Evolutionary conservation across 345 rosid species (phyloP), one percentile per base, ranked within the genome.

Genomic region (Gossypium stocksii): DNA sequence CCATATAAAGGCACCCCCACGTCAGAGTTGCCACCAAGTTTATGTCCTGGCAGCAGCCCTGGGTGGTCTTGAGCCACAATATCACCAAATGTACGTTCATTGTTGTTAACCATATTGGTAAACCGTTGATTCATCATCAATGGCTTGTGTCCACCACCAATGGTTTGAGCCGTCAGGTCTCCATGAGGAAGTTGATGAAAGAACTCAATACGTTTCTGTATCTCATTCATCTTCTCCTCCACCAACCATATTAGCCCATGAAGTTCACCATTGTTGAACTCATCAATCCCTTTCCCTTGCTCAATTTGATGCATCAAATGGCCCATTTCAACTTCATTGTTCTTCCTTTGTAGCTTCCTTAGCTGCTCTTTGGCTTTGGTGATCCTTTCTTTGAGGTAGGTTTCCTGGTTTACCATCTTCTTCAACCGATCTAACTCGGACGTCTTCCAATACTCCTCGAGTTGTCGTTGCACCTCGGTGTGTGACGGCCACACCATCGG

Each of bases 401-500:
- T 77, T 23, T 81, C 85, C 25, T 82, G 84, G 69, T 79, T 74
- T 73, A 54, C 70, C 87, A 70, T 80, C 64, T 82, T 86, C 82
- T 78, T 80, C 51, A 14, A 2, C 12, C 72, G 34, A 44, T 79
- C 91, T 44, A 69, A 51, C 49, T 81, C 81, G 0, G 88, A 81
- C 45, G 78, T 20, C 44, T 10, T 68, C 17, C 13, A 13, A 0
- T 20, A 57, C 61, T 78, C 79, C 22, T 1, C 9, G 2, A 86
- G 29, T 60, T 77, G 19, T 9, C 64, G 59, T 14, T 77, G 27
- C 41, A 81, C 79, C 34, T 43, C 80, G 0, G 51, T 3, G 3
- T n/a, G 80, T 2, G 86, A 72, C 0, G 93, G 88, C 84, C 85
- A 86, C 58, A 77, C 19, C 53, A 54, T 16, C 0, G 88, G 87